Conservation (phyloP, 192 early-diverging fungal genomes). For the Rhizophagus clarus region DNA sequence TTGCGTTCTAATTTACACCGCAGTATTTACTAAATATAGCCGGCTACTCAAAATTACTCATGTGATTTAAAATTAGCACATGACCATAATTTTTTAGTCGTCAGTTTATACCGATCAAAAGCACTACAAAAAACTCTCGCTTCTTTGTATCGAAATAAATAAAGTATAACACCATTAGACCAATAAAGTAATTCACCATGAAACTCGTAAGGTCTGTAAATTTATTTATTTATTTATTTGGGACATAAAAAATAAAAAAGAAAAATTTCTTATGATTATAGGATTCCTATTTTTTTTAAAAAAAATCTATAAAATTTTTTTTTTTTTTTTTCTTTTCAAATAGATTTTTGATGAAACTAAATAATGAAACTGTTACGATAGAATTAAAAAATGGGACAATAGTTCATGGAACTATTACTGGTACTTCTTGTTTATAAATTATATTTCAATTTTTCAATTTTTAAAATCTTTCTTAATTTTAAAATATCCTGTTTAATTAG, state of each 20-base stretch:
- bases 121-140: too few species aligned
- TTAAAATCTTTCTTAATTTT: not conserved
- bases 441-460: not conserved
- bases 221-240: not conserved
- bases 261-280: too few species aligned
- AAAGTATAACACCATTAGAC: too few species aligned
- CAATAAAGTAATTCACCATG: slow-evolving; percentile 6
- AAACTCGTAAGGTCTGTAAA: slow-evolving; percentile 21
- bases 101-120: too few species aligned
- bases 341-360: slow-evolving; percentile 98
- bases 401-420: slow-evolving; percentile 93
- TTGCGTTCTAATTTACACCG: too few species aligned
- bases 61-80: too few species aligned
- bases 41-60: too few species aligned
- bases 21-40: too few species aligned
- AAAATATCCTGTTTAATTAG: slow-evolving; percentile 38
- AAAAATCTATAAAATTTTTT: not conserved
- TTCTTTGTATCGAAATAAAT: too few species aligned
- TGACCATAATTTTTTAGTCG: too few species aligned
- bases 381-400: slow-evolving; percentile 99
- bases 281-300: not conserved
- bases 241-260: not conserved
- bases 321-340: not conserved
- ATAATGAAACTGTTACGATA: slow-evolving; percentile 96
- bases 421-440: slow-evolving; percentile 29